Percentiles rank a stretch among this genome's conserved stretches.
Conservation (phyloP, 108 stramenopile species). For the Parmales sp. region DNA sequence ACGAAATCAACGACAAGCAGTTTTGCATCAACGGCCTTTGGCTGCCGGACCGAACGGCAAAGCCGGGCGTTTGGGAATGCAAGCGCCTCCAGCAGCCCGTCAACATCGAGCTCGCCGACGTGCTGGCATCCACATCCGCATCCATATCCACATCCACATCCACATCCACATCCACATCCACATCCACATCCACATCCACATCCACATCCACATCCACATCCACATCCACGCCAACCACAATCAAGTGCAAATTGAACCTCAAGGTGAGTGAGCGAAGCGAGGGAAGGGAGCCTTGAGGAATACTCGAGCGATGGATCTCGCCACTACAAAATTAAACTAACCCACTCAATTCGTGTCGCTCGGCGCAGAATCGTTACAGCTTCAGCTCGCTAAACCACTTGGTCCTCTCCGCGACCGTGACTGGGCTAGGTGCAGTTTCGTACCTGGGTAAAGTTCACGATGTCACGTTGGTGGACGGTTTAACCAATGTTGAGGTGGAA, state of each 20-base stretch:
- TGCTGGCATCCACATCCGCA: no score
- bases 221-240: not conserved
- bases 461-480: no score
- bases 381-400: conserved; percentile 39
- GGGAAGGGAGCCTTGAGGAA: no score
- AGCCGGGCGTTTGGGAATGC: conserved; percentile 76
- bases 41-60: conserved; percentile 71
- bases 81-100: conserved; percentile 78
- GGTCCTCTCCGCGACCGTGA: conserved; percentile 30
- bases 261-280: no score
- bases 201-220: conserved; percentile 10
- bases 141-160: not conserved
- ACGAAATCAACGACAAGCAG: conserved; percentile 57
- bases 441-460: no score
- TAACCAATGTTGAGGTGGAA: no score
- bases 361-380: conserved; percentile 36
- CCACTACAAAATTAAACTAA: no score
- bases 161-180: conserved; percentile 38
- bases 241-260: not conserved
- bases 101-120: conserved; percentile 7
- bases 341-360: no score
- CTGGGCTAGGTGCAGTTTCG: no score
- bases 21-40: conserved; percentile 92
- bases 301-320: no score
- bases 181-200: conserved; percentile 62